Evolutionary conservation across 2,329 filamentous ascomycete species (phyloP), one percentile per base, ranked within the genome.

Genomic region (Thielaviopsis punctulata): DNA sequence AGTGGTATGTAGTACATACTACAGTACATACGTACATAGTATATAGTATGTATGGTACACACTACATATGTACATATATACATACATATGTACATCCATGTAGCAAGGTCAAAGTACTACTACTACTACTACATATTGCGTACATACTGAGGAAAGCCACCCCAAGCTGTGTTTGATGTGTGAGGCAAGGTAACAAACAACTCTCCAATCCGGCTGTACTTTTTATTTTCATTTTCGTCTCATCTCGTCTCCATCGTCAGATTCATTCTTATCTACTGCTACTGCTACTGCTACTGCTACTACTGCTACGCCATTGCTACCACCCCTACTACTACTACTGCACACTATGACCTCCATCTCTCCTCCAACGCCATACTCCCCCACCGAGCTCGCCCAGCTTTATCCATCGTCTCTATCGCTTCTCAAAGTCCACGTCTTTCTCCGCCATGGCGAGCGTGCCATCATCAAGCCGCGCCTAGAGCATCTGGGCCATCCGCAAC

Each of bases 391-490:
- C 48, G 72, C 75, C 44, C 71, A 72, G 61, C 80, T 96, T 55
- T 98, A 95, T 68, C 92, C 92, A 1, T 68, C 79, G 52, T 72
- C 76, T 45, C 73, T 98, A 55, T 76, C 90, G 64, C 78, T 98
- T 33, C 84, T 92, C 64, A 79, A 92, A 55, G 92, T 96, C 48
- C 92, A 98, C 69, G 75, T 96, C 60, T 76, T 88, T 57, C 76
- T 88, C 61, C 81, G 84, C 54, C 84, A 89, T 67, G 84, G 84
- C 67, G 78, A 82, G 69, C 82, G 90, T 54, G 90, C 83, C 7
- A 90, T 90, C 24, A 85, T 96, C 24, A 84, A 80, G 54, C 75
- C 85, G n/a, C 83, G 92, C 39, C 95, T 98, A 65, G 77, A 85
- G 62, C 92, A 90, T 68, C 76, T 77, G 47, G 79, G 79, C 10